Percentiles rank a stretch among this genome's conserved stretches.
Evolutionary conservation across 768 basidiomycete genomes (phyloP).

Genomic region (Pleurotus platypus): DNA sequence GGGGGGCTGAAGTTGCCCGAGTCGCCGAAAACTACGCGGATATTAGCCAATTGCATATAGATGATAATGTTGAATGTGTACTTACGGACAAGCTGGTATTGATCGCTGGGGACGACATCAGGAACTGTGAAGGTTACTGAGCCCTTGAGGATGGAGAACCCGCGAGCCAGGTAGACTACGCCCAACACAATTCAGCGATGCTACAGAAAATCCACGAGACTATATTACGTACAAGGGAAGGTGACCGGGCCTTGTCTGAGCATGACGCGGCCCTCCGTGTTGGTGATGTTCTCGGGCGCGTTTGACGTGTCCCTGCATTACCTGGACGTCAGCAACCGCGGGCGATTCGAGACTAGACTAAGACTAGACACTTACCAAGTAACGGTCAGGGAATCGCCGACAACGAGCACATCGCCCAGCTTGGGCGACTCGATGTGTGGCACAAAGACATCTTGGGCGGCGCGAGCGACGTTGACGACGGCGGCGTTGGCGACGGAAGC

Average conservation of each 20-base stretch:
- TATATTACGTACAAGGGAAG: constrained; percentile 26
- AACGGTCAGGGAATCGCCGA: constrained; percentile 22
- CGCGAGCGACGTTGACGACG: constrained; percentile 17
- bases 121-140: constrained; percentile 33
- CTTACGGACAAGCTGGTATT: constrained; percentile 42
- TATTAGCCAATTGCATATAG: not conserved
- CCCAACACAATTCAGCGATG: not conserved
- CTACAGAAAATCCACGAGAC: not conserved
- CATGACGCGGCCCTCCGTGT: constrained; percentile 20
- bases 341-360: not conserved
- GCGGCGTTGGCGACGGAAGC: constrained; percentile 20
- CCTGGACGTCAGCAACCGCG: too few relatives aligned
- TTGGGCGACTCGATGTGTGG: constrained; percentile 26
- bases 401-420: constrained; percentile 22
- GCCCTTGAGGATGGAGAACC: constrained; percentile 34
- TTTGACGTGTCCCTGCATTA: constrained; percentile 32
- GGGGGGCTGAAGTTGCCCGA: constrained; percentile 34
- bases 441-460: constrained; percentile 25
- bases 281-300: constrained; percentile 38
- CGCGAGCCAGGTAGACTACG: constrained; percentile 28
- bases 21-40: constrained; percentile 41
- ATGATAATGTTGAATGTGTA: constrained; percentile 5
- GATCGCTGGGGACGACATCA: constrained; percentile 21
- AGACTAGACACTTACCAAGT: constrained; percentile 21
- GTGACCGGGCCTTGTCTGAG: constrained; percentile 23